Evolutionary conservation across 345 rosid genomes (phyloP), one percentile per base, ranked within the genome.

Genomic region (Eucalyptus grandis): DNA sequence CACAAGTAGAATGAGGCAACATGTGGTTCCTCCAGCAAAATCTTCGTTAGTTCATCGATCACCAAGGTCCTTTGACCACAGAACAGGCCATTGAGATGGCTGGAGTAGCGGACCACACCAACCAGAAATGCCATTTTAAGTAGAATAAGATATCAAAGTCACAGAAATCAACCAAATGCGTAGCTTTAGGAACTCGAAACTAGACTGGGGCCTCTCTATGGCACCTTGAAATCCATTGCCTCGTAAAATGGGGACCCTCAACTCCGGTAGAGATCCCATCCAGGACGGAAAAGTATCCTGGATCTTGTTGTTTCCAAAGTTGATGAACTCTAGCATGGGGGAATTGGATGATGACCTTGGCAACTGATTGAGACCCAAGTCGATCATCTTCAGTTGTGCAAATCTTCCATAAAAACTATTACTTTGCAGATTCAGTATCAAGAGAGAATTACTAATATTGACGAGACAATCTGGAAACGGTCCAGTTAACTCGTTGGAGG

Each of bases 241-340:
- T 49, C 54, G 44, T 27, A 90, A 54, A 21, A 72, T 72, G n/a
- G 91, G 89, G 21, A 87, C 44, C 83, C 11, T 46, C 24, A 91
- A 49, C 49, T 77, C n/a, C 6, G 87, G 87, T 51, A 90, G 86
- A 16, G 37, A 40, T 31, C 92, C 92, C 27, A 92, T 46, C 93
- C 88, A 90, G 30, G 53, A 90, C 6, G 91, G 93, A 43, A 92
- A 92, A 3, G 86, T 87, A 56, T 88, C 93, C n/a, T 43, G 16
- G 49, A 87, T 37, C 90, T 67, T 2, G 27, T 90, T 92, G 69
- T 87, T 49, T 62, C 89, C 89, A 3, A 91, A 37, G 86, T 90
- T 81, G 34, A 93, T 87, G 88, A 27, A 17, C 34, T 88, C 69
- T 10, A 88, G 37, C 14, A 7, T 15, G 4, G 8, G 4, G n/a